Conservation (phyloP, 306 rosid species). For the Urtica urens region DNA sequence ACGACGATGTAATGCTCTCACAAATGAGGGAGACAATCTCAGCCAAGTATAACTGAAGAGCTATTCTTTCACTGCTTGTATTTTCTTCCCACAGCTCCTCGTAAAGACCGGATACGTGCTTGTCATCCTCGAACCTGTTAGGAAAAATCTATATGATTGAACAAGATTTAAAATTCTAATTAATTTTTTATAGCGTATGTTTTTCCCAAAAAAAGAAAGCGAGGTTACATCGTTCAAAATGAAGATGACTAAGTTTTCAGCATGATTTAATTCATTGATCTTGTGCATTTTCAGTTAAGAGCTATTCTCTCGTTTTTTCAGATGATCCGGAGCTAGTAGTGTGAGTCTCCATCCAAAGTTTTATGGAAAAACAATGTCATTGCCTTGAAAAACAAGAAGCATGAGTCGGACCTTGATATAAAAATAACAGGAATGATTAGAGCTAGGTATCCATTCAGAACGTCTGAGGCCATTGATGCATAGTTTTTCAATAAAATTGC, state of each 20-base stretch:
- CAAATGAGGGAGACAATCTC: slow-evolving; percentile 76
- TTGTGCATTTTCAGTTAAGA: too few species aligned
- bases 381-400: slow-evolving; percentile 13
- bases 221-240: too few species aligned
- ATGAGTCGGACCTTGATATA: slow-evolving; percentile 59
- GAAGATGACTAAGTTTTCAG: too few species aligned
- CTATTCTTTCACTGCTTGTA: slow-evolving; percentile 81
- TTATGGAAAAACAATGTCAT: too few species aligned
- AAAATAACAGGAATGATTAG: slow-evolving; percentile 66
- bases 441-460: slow-evolving; percentile 63
- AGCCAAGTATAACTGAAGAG: slow-evolving; percentile 67
- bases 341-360: too few species aligned
- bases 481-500: slow-evolving; percentile 68
- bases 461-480: slow-evolving; percentile 73
- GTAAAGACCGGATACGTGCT: slow-evolving; percentile 52
- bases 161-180: too few species aligned
- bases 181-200: too few species aligned
- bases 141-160: too few species aligned
- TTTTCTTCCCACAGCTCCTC: slow-evolving; percentile 98
- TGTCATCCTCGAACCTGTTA: slow-evolving; percentile 87
- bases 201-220: too few species aligned
- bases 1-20: slow-evolving; percentile 65
- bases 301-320: too few species aligned
- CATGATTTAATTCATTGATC: too few species aligned
- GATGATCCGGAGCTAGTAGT: too few species aligned